phyloP scores from a whole-genome alignment of 108 stramenopile genomes.

The Nitzschia putrida region DNA sequence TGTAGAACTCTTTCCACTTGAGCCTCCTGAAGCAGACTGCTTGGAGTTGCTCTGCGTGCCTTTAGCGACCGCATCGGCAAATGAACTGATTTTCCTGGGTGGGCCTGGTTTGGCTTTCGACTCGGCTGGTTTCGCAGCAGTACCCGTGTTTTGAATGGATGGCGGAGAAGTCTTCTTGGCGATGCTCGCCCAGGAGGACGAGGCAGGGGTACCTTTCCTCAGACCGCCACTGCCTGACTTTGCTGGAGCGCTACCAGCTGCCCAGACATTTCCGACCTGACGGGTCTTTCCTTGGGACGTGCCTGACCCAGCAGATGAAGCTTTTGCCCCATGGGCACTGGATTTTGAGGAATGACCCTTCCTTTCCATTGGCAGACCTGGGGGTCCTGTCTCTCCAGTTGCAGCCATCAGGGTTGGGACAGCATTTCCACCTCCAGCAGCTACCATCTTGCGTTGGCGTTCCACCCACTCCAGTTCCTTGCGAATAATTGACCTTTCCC shows the following conservation, averaged over 20 bases:
- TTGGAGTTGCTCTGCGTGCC: background rate
- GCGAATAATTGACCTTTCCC: constrained; percentile 73
- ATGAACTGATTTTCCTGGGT: constrained; percentile 25
- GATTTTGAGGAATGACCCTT: background rate
- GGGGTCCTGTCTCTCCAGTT: background rate
- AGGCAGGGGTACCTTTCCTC: constrained; percentile 4
- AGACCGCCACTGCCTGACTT: background rate
- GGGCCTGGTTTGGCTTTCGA: background rate
- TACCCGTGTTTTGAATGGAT: too few relatives aligned
- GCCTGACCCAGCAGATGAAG: too few relatives aligned
- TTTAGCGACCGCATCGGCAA: constrained; percentile 42
- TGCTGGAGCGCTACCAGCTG: too few relatives aligned
- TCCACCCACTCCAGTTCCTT: constrained; percentile 73
- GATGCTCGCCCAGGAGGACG: constrained; percentile 68
- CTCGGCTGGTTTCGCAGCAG: too few relatives aligned
- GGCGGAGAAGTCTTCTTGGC: constrained; percentile 52
- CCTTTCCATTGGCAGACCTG: background rate
- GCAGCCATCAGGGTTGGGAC: background rate
- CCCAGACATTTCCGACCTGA: too few relatives aligned
- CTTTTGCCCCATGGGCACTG: background rate
- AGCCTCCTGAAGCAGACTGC: too few relatives aligned
- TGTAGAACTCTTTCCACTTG: too few relatives aligned
- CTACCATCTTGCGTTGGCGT: constrained; percentile 63
- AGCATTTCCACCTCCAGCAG: constrained; percentile 35
- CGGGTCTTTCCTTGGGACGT: too few relatives aligned